Evolutionary conservation across 2,329 filamentous ascomycete genomes (phyloP).

Genomic region (Hymenoscyphus scutula): DNA sequence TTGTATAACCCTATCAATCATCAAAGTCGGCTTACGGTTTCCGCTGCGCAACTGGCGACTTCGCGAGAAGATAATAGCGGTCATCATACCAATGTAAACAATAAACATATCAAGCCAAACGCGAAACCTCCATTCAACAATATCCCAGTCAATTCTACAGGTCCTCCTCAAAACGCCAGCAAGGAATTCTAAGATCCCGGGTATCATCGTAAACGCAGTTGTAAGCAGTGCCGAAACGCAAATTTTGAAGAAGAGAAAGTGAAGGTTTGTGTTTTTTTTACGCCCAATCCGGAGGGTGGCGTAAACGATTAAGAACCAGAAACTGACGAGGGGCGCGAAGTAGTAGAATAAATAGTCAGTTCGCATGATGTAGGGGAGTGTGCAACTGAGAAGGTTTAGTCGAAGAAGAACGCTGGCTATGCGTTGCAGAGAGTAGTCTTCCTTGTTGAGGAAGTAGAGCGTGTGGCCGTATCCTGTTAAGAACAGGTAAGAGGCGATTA

Average conservation of each 20-base stretch:
- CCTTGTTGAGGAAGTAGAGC: slow-evolving; percentile 53
- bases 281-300: slow-evolving; percentile 46
- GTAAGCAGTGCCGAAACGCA: slow-evolving; percentile 44
- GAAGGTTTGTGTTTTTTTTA: slow-evolving; percentile 42
- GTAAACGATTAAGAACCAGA: slow-evolving; percentile 62
- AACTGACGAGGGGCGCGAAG: slow-evolving; percentile 56
- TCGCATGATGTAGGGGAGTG: slow-evolving; percentile 54
- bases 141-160: slow-evolving; percentile 49
- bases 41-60: slow-evolving; percentile 27
- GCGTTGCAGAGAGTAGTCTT: slow-evolving; percentile 55
- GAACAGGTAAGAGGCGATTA: slow-evolving; percentile 59
- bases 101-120: slow-evolving; percentile 53
- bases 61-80: slow-evolving; percentile 43
- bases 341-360: slow-evolving; percentile 57
- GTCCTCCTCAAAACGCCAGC: slow-evolving; percentile 40
- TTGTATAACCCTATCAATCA: slow-evolving; percentile 23
- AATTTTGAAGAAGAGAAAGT: slow-evolving; percentile 48
- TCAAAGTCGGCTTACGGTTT: slow-evolving; percentile 20
- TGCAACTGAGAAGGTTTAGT: slow-evolving; percentile 53
- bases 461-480: slow-evolving; percentile 62
- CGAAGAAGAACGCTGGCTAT: slow-evolving; percentile 53
- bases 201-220: slow-evolving; percentile 38
- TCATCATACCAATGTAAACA: slow-evolving; percentile 55
- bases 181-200: slow-evolving; percentile 44
- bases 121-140: slow-evolving; percentile 49